These are phyloP conservation scores for Solanum appendiculatum DNA, from an alignment of 257 asterid species.

Conservation along the genomic window DNA sequence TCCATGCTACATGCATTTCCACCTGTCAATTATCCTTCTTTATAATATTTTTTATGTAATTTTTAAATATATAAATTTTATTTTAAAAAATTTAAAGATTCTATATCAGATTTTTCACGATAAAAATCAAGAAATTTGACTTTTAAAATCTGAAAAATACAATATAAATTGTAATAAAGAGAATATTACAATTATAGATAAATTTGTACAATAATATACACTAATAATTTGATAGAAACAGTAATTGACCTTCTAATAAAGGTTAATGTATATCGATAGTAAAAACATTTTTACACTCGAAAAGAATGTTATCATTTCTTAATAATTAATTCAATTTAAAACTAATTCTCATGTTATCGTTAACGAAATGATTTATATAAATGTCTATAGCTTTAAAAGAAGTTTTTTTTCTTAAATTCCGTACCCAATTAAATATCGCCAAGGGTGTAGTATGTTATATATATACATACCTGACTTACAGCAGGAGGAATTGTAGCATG, in stretches of 20 bases:
- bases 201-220: too few relatives aligned
- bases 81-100: not conserved
- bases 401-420: not conserved
- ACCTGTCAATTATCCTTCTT: constrained; percentile 17
- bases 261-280: too few relatives aligned
- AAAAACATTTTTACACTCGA: too few relatives aligned
- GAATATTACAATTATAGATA: too few relatives aligned
- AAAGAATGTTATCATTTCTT: not conserved
- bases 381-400: not conserved
- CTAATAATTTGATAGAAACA: too few relatives aligned
- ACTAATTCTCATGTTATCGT: not conserved
- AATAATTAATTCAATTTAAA: too few relatives aligned
- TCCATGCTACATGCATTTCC: constrained; percentile 60
- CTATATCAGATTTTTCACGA: not conserved
- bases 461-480: constrained; percentile 30
- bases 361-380: not conserved
- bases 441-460: not conserved
- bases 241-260: too few relatives aligned
- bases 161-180: too few relatives aligned
- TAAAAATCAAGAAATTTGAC: too few relatives aligned
- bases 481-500: constrained; percentile 37
- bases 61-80: too few relatives aligned
- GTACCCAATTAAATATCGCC: not conserved
- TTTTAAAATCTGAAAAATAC: too few relatives aligned
- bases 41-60: fast-evolving